phyloP scores from a whole-genome alignment of 345 rosid genomes.

The Euclidium syriacum region DNA sequence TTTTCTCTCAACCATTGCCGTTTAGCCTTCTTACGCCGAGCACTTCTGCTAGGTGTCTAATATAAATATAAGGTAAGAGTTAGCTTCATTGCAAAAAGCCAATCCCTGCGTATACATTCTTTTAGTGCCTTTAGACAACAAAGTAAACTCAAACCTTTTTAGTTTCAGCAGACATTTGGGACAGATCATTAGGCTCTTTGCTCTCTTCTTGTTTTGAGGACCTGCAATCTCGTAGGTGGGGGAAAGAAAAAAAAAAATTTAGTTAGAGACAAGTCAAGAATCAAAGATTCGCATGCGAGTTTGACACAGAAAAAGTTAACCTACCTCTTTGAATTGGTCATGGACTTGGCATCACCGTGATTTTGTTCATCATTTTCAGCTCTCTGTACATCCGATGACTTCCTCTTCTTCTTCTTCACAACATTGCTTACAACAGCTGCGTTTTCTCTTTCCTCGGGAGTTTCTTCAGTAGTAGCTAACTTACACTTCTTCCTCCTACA shows the following conservation, averaged over 20 bases:
- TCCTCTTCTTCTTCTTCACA: slow-evolving; percentile 30
- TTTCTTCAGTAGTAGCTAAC: slow-evolving; percentile 40
- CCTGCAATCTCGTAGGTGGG: slow-evolving; percentile 32
- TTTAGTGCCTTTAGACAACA: background rate
- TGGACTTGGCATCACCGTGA: slow-evolving; percentile 18
- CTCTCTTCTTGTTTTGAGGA: slow-evolving; percentile 36
- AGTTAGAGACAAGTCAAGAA: slow-evolving; percentile 9
- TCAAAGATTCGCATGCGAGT: background rate
- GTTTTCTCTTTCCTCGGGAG: slow-evolving; percentile 19
- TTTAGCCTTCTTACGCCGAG: slow-evolving; percentile 87
- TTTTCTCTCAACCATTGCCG: slow-evolving; percentile 71
- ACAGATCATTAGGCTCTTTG: slow-evolving; percentile 35
- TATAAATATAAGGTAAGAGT: slow-evolving; percentile 21
- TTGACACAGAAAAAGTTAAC: slow-evolving; percentile 23
- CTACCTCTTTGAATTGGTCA: slow-evolving; percentile 35
- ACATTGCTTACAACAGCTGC: slow-evolving; percentile 10
- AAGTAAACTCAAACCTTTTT: slow-evolving; percentile 51
- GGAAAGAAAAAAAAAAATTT: background rate
- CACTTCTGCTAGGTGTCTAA: slow-evolving; percentile 83
- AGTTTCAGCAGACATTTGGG: slow-evolving; percentile 34
- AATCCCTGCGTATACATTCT: background rate
- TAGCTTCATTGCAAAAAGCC: slow-evolving; percentile 14
- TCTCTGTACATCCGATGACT: slow-evolving; percentile 15
- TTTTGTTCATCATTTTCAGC: slow-evolving; percentile 28
- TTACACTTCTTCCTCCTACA: slow-evolving; percentile 69